Conservation (phyloP, 2,329 filamentous ascomycete genomes). For the Dryadomyces sulphureus region DNA sequence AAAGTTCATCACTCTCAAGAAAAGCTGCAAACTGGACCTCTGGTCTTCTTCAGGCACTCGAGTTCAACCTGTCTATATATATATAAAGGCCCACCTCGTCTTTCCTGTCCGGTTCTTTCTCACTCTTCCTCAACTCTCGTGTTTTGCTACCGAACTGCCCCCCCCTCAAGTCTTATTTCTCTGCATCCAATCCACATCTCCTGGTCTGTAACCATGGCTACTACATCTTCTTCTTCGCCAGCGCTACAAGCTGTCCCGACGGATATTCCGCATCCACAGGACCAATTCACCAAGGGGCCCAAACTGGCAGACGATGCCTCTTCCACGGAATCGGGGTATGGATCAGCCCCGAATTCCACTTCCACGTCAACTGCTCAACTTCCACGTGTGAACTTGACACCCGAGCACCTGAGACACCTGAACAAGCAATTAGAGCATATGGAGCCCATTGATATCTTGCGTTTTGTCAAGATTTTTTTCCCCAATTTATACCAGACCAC, state of each 20-base stretch:
- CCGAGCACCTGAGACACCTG: slow-evolving; percentile 75
- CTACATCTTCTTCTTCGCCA: neutral
- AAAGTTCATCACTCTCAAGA: no score
- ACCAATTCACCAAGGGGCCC: slow-evolving; percentile 18
- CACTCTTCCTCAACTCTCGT: no score
- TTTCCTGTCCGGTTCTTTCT: no score
- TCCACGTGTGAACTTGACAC: slow-evolving; percentile 72
- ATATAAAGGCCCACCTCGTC: no score
- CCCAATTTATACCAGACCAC: slow-evolving; percentile 81
- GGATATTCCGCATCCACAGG: slow-evolving; percentile 19
- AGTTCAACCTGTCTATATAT: no score
- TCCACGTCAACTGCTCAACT: slow-evolving; percentile 47
- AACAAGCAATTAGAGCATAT: slow-evolving; percentile 82
- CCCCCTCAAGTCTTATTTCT: neutral
- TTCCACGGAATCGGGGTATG: slow-evolving; percentile 72
- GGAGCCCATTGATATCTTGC: slow-evolving; percentile 78
- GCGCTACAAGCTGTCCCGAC: neutral
- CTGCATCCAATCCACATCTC: no score
- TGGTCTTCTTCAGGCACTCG: no score
- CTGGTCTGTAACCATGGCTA: no score
- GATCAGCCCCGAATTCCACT: slow-evolving; percentile 36
- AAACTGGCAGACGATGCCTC: slow-evolving; percentile 24
- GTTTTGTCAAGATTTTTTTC: slow-evolving; percentile 82
- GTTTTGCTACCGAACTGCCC: neutral
- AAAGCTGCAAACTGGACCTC: no score